phyloP scores from a whole-genome alignment of 129 eudicot genomes.

The Flaveria brownii region DNA sequence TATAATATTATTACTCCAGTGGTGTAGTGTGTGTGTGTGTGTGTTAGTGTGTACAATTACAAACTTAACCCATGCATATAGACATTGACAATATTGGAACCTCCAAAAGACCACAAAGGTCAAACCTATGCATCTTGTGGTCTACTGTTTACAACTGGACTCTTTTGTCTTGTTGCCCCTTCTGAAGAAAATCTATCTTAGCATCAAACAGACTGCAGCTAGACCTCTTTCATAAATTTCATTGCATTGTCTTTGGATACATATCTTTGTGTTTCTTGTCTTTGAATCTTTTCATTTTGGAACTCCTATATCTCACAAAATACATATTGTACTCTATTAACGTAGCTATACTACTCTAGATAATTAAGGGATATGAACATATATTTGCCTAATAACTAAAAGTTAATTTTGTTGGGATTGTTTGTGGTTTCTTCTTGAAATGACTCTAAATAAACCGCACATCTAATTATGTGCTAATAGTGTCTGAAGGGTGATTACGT shows the following conservation, averaged over 20 bases:
- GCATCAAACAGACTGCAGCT: slow-evolving; percentile 9
- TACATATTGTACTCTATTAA: too few species aligned
- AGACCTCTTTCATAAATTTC: slow-evolving; percentile 31
- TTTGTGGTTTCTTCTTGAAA: too few species aligned
- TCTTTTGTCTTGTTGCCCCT: slow-evolving; percentile 33
- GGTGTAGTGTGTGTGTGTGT: not conserved
- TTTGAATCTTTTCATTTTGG: too few species aligned
- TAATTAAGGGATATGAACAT: too few species aligned
- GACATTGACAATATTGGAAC: slow-evolving; percentile 38
- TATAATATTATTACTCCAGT: slow-evolving; percentile 22
- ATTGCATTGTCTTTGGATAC: not conserved
- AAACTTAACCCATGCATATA: slow-evolving; percentile 10
- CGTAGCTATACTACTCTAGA: too few species aligned
- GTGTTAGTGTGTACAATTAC: not conserved
- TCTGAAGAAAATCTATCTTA: slow-evolving; percentile 28
- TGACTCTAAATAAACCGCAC: too few species aligned
- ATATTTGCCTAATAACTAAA: too few species aligned
- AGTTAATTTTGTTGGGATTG: too few species aligned
- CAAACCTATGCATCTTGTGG: slow-evolving; percentile 28
- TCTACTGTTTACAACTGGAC: slow-evolving; percentile 38
- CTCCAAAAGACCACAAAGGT: slow-evolving; percentile 28
- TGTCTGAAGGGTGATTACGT: too few species aligned
- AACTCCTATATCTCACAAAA: not conserved
- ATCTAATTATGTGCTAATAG: too few species aligned
- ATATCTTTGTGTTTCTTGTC: too few species aligned